Evolutionary conservation across 1,284 basidiomycete genomes (phyloP), one percentile per base, ranked within the genome.

Genomic region (Marasmius oreades): DNA sequence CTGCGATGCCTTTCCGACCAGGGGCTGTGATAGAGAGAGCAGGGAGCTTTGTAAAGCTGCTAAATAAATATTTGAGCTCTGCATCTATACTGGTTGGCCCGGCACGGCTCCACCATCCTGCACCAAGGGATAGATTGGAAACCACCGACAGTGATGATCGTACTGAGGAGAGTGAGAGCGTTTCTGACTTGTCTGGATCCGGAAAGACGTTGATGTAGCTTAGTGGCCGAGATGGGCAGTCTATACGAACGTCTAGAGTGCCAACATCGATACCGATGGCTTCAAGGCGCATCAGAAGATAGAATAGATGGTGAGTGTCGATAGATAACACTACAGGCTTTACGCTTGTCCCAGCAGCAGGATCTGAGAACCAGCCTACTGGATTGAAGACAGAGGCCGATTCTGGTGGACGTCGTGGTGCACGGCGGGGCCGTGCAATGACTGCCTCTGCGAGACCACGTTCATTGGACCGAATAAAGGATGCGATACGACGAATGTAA

Each of bases 251-350:
- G 68, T 96, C 93, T 56, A 96, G 79, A n/a, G 86, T 82, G 52
- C 93, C 93, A 34, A 91, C 79, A 51, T 83, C 73, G 55, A 92
- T 74, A 14, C 85, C 87, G 34, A 92, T 71, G 2, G 83, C 91
- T 70, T 96, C 93, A 62, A 95, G 80, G 46, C 92, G 88, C 72
- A 95, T 88, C 55, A 96, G 80, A 61, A 93, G 72, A 70, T 95
- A 96, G 79, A 90, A 93, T 11, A 96, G 81, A 64, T 90, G 92
- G 68, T 93, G 90, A 16, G 81, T 83, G 70, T 94, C 90, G 62
- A 91, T 79, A 7, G 81, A 70, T 48, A 94, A 80, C 11, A 87
- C 73, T 37, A 89, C 73, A 3, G 88, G 82, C 65, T 80, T 82
- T 36, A 75, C 68, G 4, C 71, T 52, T 23, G 70, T 60, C 31